Base-by-base conservation (phyloP, 1,284 basidiomycete genomes). In the Microbotryum silenes-acaulis region DNA sequence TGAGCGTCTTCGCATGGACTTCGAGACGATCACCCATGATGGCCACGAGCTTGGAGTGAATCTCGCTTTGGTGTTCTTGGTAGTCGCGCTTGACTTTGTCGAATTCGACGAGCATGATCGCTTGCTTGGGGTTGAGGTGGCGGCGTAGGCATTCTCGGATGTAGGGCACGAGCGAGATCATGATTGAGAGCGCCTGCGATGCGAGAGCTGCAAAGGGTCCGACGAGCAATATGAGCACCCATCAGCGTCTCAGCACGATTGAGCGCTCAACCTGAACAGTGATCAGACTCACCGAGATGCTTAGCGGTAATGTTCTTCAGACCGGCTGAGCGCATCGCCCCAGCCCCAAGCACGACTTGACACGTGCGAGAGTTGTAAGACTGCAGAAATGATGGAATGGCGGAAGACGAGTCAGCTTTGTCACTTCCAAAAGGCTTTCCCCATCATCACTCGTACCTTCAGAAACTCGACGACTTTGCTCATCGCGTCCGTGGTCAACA, bases 11-110 rank as follows among this genome's bases (percentile, higher is more conserved):
- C 74, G 89, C 86, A 75, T 98, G 94, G 1, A 89, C 86, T 64
- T 81, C 85, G 53, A 98, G 79, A 56, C 94, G 83, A 77, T 98
- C 94, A 57, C 91, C 87, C 96, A 99, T 98, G 77, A 98, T 99
- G 45, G 92, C 89, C 56, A 98, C 88, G 57, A 99, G 81, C 78
- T 99, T 99, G 59, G 90, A 83, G 75, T 98, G 93, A 58, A 99
- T 97, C 79, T 98, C 96, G 74, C 93, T 91, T 77, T 98, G 96
- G 77, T 99, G 94, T 75, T 98, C 94, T 81, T 97, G 92, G 74
- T 89, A 97, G 76, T 98, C 96, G 77, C 94, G 82, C 78, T 93
- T 97, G 61, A 98, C 82, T 79, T 96, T 97, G 79, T 98, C 96
- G 75, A 98, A 99, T 77, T 98, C 94, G 33, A 91, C 84, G 48